Conservation (phyloP, 768 basidiomycete species). For the Boletus huronensis region DNA sequence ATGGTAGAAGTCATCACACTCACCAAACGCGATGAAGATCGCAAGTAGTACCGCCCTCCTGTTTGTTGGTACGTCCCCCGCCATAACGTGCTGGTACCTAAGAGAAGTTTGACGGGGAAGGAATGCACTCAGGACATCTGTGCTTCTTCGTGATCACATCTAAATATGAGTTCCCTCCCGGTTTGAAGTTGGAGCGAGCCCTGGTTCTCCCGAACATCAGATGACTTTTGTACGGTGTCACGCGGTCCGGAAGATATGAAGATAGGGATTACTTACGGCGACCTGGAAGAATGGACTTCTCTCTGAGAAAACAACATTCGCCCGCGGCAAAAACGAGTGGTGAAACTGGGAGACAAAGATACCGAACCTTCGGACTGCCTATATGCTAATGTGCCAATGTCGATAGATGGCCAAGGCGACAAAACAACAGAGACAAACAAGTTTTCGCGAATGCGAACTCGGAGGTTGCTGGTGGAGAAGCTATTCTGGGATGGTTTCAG, state of each 20-base stretch:
- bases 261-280: neutral
- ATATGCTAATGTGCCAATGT: neutral
- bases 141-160: neutral
- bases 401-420: neutral
- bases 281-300: neutral
- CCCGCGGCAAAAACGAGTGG: neutral
- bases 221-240: constrained; percentile 8
- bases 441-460: neutral
- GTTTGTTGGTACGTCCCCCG: constrained; percentile 55
- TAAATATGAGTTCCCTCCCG: constrained; percentile 9
- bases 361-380: neutral
- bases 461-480: neutral
- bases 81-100: constrained; percentile 15
- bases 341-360: neutral
- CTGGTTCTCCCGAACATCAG: constrained; percentile 10
- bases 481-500: neutral
- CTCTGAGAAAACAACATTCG: neutral
- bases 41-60: constrained; percentile 60
- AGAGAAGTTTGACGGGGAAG: neutral
- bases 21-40: constrained; percentile 72
- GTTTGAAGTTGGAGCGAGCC: neutral
- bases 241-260: constrained; percentile 5
- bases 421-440: neutral
- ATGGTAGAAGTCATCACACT: constrained; percentile 18
- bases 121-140: neutral